A percentile compares a stretch with the other conserved stretches of the same genome.
phyloP scores from a whole-genome alignment of 2,329 filamentous ascomycete species.

The Tolypocladium sp. region DNA sequence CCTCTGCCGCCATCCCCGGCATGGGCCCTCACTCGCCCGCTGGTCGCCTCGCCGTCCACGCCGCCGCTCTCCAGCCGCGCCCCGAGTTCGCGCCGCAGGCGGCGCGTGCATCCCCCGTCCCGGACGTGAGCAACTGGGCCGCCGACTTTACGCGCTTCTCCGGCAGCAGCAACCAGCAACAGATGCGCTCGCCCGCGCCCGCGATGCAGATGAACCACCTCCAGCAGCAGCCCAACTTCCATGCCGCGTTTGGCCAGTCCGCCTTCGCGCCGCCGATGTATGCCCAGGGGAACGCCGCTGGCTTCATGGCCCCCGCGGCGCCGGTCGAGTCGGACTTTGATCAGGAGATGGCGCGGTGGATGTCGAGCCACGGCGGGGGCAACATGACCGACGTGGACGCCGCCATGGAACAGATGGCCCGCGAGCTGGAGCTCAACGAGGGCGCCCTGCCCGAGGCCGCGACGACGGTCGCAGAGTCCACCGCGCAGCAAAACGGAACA shows the following conservation, averaged over 20 bases:
- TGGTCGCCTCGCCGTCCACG: slow-evolving; percentile 22
- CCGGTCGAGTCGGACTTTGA: slow-evolving; percentile 26
- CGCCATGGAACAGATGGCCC: slow-evolving; percentile 33
- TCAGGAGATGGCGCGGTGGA: slow-evolving; percentile 31
- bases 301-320: slow-evolving; percentile 14
- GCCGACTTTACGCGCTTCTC: slow-evolving; percentile 26
- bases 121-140: slow-evolving; percentile 22
- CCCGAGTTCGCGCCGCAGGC: slow-evolving; percentile 12
- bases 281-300: slow-evolving; percentile 13
- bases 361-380: slow-evolving; percentile 22
- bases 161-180: slow-evolving; percentile 7
- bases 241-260: slow-evolving; percentile 19
- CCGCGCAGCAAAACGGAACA: not conserved
- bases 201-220: slow-evolving; percentile 13
- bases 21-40: slow-evolving; percentile 21
- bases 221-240: slow-evolving; percentile 16
- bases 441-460: slow-evolving; percentile 13
- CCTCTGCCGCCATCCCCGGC: slow-evolving; percentile 13
- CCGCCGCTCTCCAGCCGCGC: slow-evolving; percentile 16
- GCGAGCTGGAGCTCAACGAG: slow-evolving; percentile 28
- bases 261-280: slow-evolving; percentile 15
- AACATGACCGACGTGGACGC: slow-evolving; percentile 30
- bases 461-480: not conserved
- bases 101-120: slow-evolving; percentile 11
- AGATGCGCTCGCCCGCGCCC: slow-evolving; percentile 8